A percentile compares a stretch with the other conserved stretches of the same genome.
Conservation (phyloP, 306 rosid species). For the Vigna hirtella region DNA sequence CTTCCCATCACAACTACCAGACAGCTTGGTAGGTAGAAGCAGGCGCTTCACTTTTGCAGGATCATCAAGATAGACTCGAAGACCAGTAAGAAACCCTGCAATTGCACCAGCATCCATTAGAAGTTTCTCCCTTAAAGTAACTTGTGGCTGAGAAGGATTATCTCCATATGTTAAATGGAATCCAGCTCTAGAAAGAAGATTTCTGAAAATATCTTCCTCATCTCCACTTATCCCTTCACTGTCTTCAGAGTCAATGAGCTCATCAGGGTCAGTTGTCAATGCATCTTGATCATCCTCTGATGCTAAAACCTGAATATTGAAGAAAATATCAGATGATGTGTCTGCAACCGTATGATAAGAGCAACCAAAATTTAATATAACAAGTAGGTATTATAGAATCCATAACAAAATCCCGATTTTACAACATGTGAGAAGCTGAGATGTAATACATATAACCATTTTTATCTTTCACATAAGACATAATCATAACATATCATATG, state of each 20-base stretch:
- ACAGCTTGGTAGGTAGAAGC: slow-evolving; percentile 95
- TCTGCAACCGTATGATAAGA: slow-evolving; percentile 34
- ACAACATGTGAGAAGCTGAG: slow-evolving; percentile 29
- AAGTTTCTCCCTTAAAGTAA: slow-evolving; percentile 93
- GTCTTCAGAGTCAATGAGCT: slow-evolving; percentile 91
- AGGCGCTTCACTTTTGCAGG: slow-evolving; percentile 97
- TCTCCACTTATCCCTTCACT: slow-evolving; percentile 98
- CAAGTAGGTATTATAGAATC: slow-evolving; percentile 22
- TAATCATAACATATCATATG: slow-evolving; percentile 28
- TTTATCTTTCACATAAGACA: slow-evolving; percentile 14
- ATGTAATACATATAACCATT: slow-evolving; percentile 3
- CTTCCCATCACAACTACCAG: slow-evolving; percentile 82
- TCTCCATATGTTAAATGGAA: slow-evolving; percentile 97
- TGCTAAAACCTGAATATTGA: slow-evolving; percentile 77
- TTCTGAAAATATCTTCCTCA: slow-evolving; percentile 97
- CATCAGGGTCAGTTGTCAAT: slow-evolving; percentile 98
- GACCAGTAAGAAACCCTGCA: slow-evolving; percentile 98
- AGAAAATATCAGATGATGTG: slow-evolving; percentile 47
- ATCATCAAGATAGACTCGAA: slow-evolving; percentile 98
- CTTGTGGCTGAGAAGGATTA: slow-evolving; percentile 96
- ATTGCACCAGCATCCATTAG: slow-evolving; percentile 98
- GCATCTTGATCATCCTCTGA: slow-evolving; percentile 98
- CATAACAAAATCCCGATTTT: slow-evolving; percentile 33
- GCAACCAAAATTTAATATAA: slow-evolving; percentile 10
- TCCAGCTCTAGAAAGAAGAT: slow-evolving; percentile 95